phyloP scores from a whole-genome alignment of 1,284 basidiomycete species.

The Wallemia ichthyophaga region DNA sequence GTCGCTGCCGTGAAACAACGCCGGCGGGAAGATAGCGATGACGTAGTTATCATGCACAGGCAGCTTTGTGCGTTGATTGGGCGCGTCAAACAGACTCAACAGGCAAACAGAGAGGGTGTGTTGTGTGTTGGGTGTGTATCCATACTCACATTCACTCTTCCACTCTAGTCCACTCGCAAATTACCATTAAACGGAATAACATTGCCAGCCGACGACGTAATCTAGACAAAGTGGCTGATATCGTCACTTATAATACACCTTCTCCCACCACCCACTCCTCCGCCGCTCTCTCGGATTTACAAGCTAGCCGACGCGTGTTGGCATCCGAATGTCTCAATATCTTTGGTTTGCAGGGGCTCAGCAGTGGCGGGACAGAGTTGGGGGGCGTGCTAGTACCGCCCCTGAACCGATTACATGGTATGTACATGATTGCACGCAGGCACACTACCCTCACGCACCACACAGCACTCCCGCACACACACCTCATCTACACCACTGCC shows the following conservation, averaged over 20 bases:
- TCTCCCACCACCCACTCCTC: too few species aligned
- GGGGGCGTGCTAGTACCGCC: not conserved
- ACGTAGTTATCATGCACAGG: too few species aligned
- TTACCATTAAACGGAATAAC: not conserved
- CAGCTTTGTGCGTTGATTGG: too few species aligned
- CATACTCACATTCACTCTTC: not conserved
- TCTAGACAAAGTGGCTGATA: not conserved
- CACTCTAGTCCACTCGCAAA: not conserved
- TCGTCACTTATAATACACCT: too few species aligned
- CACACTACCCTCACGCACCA: too few species aligned
- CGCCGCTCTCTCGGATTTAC: too few species aligned
- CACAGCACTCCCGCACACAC: not conserved
- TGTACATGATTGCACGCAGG: not conserved
- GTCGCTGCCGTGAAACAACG: too few species aligned
- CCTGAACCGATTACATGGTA: not conserved
- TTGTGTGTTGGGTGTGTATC: too few species aligned
- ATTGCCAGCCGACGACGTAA: not conserved
- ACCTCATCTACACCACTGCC: not conserved
- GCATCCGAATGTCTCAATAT: not conserved
- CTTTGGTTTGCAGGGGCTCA: not conserved
- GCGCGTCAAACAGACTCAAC: too few species aligned
- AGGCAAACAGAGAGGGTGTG: too few species aligned
- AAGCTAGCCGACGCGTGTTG: not conserved
- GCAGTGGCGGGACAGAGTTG: not conserved
- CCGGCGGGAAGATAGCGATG: too few species aligned